Conservation (phyloP, 2,329 filamentous ascomycete genomes). For the Orbilia javanica region DNA sequence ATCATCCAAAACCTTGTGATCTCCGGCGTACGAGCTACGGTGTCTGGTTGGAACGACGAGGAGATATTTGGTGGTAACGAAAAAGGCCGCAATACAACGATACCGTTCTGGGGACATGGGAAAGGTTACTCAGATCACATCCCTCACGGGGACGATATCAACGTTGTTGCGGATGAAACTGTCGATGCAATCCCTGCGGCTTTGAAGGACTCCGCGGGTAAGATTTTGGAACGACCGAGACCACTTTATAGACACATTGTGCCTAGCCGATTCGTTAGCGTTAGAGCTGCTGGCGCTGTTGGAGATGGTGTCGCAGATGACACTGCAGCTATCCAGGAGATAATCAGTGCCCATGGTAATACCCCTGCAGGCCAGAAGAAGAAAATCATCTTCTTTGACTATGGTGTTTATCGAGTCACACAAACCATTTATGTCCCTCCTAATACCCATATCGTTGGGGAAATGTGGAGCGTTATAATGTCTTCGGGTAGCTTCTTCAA, state of each 20-base stretch:
- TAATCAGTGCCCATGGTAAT: conserved; percentile 74
- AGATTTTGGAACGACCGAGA: conserved; percentile 86
- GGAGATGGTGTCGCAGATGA: conserved; percentile 91
- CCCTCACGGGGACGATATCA: conserved; percentile 42
- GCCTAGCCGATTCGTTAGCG: conserved; percentile 67
- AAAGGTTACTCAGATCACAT: conserved; percentile 47
- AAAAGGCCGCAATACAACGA: conserved; percentile 38
- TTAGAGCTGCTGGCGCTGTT: conserved; percentile 85
- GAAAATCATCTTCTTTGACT: conserved; percentile 67
- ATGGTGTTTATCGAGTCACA: conserved; percentile 67
- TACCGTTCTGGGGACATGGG: conserved; percentile 55
- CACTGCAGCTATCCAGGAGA: conserved; percentile 82
- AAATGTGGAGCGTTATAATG: conserved; percentile 70
- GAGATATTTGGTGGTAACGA: conserved; percentile 50
- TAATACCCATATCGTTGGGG: conserved; percentile 70
- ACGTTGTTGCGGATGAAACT: conserved; percentile 51
- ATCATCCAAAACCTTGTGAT: conserved; percentile 74
- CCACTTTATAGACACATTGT: conserved; percentile 83
- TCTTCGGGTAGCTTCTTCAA: conserved; percentile 68
- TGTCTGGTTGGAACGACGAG: conserved; percentile 63
- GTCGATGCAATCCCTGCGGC: conserved; percentile 33
- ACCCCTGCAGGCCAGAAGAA: conserved; percentile 74
- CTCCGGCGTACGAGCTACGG: conserved; percentile 69
- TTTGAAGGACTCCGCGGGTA: conserved; percentile 70
- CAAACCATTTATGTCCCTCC: conserved; percentile 68